Base-by-base conservation (phyloP, 148 eudicot genomes). In the Vaccinium darrowii region DNA sequence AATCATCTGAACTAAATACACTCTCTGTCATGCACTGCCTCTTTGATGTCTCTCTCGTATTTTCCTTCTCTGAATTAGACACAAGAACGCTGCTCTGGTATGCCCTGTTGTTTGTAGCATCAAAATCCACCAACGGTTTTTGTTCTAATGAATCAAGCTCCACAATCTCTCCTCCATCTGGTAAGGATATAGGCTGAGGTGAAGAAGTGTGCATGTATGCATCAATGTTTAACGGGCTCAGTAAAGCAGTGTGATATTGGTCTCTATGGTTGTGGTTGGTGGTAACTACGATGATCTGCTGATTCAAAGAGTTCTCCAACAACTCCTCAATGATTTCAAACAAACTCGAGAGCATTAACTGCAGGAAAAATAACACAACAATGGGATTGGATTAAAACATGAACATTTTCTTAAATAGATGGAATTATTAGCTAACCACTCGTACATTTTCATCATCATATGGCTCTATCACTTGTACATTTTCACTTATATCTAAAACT, bases 221-320 rank as follows among this genome's bases (percentile, higher is more conserved):
- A 18, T 16, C 63, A 7, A 16, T 16, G 63, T 16, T 16, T 0
- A 16, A 57, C 1, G 63, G 19, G 63, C 63, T 5, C 63, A 57
- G 63, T 5, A 18, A 1, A 57, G 63, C n/a, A 5, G 7, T 21
- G 7, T 57, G 21, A 57, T 57, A 16, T 57, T 0, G 7, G 63
- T 57, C 21, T 16, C n/a, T 36, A 36, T 36, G 39, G 39, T 36
- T 57, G 63, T 57, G n/a, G 8, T 18, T 57, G n/a, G 63, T 57
- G 15, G 63, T 57, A 57, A 57, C 1, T 57, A 57, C 7, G 0
- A 57, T 16, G 21, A 16, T 57, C 63, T 18, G 63, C 7, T 57
- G 21, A 33, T 33, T 0, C 36, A 1, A 1, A 33, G 0, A 33
- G 36, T 1, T 0, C 36, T 33, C 0, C 36, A 33, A 1, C 36